These are phyloP conservation scores for Pichia sp. DNA, from an alignment of 1,139 yeast species.

Conservation along the genomic window DNA sequence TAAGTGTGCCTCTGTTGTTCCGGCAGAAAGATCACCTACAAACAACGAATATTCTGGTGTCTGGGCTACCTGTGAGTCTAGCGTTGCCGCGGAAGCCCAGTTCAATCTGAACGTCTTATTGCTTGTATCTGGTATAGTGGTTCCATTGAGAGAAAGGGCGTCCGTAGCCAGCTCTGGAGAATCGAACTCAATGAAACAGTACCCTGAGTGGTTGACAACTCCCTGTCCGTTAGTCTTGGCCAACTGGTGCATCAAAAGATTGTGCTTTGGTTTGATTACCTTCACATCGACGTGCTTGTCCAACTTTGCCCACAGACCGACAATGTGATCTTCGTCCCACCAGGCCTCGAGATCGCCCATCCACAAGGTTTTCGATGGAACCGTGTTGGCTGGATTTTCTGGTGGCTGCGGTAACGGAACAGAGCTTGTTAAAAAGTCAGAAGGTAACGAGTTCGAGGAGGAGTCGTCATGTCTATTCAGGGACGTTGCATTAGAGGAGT, in stretches of 20 bases:
- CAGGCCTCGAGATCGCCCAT: constrained; percentile 93
- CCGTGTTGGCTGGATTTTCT: constrained; percentile 38
- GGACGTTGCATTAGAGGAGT: not conserved
- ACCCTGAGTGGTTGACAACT: constrained; percentile 57
- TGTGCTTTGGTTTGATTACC: constrained; percentile 49
- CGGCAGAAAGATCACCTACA: constrained; percentile 80
- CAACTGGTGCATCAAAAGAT: constrained; percentile 30
- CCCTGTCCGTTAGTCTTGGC: constrained; percentile 26
- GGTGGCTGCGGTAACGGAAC: constrained; percentile 44
- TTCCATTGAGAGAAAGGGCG: constrained; percentile 69
- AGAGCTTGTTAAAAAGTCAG: constrained; percentile 11
- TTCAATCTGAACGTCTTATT: constrained; percentile 64
- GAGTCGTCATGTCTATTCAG: constrained; percentile 4
- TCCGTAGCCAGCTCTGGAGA: constrained; percentile 61
- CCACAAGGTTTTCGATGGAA: constrained; percentile 54
- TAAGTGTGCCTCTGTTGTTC: constrained; percentile 68
- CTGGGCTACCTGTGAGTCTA: constrained; percentile 33
- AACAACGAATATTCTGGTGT: constrained; percentile 68
- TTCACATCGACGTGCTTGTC: constrained; percentile 52
- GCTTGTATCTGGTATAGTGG: constrained; percentile 58
- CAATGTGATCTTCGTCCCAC: constrained; percentile 72
- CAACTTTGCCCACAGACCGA: constrained; percentile 59
- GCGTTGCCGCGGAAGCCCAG: constrained; percentile 79
- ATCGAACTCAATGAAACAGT: constrained; percentile 82
- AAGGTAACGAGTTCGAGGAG: constrained; percentile 7